Evolutionary conservation across 257 asterid species (phyloP).

Genomic region (Coffea canephora): DNA sequence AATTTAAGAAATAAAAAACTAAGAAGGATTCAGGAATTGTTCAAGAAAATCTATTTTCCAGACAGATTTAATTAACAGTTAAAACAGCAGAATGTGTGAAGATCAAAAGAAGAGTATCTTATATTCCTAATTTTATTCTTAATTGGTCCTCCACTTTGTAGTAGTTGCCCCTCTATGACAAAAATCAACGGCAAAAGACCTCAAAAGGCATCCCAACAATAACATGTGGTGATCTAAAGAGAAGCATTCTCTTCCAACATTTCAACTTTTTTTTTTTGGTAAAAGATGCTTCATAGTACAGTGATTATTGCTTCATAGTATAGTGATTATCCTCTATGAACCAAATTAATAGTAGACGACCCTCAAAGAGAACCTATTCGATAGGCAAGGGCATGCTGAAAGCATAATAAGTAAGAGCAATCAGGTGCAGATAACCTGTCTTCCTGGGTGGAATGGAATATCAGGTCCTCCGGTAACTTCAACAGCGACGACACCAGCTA

Average conservation of each 20-base stretch:
- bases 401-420: neutral
- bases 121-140: neutral
- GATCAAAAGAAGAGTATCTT: neutral
- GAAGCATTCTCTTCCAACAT: no score
- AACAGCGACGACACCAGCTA: constrained; percentile 94
- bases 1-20: neutral
- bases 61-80: neutral
- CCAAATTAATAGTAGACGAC: no score
- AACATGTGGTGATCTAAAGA: neutral
- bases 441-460: constrained; percentile 82
- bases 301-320: no score
- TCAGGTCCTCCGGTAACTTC: constrained; percentile 97
- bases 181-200: neutral
- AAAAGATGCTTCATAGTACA: no score
- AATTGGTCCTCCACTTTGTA: neutral
- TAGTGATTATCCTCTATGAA: no score
- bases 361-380: no score
- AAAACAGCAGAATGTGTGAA: neutral
- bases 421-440: constrained; percentile 39
- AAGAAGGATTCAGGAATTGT: neutral
- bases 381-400: neutral
- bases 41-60: neutral
- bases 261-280: no score
- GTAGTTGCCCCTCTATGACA: neutral
- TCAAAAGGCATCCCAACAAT: neutral